These are phyloP conservation scores for Termitomyces sp. DNA, from an alignment of 768 basidiomycete species.

Conservation along the genomic window DNA sequence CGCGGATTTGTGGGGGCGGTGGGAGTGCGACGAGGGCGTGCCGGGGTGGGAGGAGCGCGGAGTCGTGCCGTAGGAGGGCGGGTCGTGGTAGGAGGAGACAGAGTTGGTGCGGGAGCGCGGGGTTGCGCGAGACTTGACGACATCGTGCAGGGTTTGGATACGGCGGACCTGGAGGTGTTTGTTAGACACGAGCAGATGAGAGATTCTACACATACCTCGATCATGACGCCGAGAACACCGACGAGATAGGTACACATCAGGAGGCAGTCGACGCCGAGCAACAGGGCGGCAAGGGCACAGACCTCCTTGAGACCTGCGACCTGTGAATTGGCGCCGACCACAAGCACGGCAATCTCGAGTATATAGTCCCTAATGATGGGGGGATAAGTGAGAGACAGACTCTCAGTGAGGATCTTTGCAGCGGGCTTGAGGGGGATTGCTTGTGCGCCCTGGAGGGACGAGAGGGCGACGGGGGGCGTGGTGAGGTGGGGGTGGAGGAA, in stretches of 20 bases:
- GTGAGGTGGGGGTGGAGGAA: conserved; percentile 75
- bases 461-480: conserved; percentile 25
- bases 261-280: conserved; percentile 81
- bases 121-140: conserved; percentile 13
- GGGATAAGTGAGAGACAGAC: conserved; percentile 72
- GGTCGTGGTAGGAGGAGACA: conserved; percentile 22
- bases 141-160: conserved; percentile 55
- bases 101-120: conserved; percentile 31
- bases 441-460: conserved; percentile 23
- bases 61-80: conserved; percentile 21
- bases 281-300: conserved; percentile 89
- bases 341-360: conserved; percentile 85
- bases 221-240: conserved; percentile 88
- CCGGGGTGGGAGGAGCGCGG: conserved; percentile 17
- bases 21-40: conserved; percentile 5
- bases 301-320: conserved; percentile 92
- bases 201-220: conserved; percentile 57
- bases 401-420: conserved; percentile 79
- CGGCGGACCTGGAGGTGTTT: conserved; percentile 49
- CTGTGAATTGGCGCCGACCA: conserved; percentile 80
- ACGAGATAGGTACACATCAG: conserved; percentile 88
- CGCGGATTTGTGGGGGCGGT: conserved; percentile 16
- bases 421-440: conserved; percentile 57
- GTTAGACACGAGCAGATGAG: background rate
- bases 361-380: conserved; percentile 90